These are phyloP conservation scores for Cylindricascospora bacillispora DNA, from an alignment of 1,139 yeast species.

Conservation along the genomic window DNA sequence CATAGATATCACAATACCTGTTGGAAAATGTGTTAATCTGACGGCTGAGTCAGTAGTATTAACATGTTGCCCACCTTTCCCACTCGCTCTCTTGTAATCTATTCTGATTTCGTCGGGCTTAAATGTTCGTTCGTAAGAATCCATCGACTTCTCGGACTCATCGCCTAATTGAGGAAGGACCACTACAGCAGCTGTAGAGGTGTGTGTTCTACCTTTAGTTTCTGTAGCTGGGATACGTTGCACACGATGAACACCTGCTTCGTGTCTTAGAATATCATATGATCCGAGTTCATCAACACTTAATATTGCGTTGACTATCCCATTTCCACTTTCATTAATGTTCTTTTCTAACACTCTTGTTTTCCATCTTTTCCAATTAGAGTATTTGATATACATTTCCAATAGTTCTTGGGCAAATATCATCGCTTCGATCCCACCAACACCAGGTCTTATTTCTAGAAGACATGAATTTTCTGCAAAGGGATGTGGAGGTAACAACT, in stretches of 20 bases:
- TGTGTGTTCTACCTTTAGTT: constrained; percentile 85
- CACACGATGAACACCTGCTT: constrained; percentile 93
- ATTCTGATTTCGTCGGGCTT: constrained; percentile 80
- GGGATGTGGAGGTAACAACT: constrained; percentile 63
- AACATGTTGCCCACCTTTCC: constrained; percentile 98
- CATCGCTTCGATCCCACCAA: constrained; percentile 92
- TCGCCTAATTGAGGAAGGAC: constrained; percentile 78
- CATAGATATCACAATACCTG: constrained; percentile 79
- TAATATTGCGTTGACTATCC: constrained; percentile 66
- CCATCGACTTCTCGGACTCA: constrained; percentile 30
- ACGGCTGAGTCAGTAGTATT: constrained; percentile 98
- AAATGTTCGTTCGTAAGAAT: constrained; percentile 62
- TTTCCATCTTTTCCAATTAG: constrained; percentile 56
- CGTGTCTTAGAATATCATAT: constrained; percentile 60
- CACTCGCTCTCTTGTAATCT: constrained; percentile 94
- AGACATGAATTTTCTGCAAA: constrained; percentile 70
- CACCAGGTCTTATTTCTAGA: constrained; percentile 84
- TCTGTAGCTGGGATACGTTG: constrained; percentile 92
- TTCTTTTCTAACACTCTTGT: constrained; percentile 45
- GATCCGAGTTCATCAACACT: constrained; percentile 67
- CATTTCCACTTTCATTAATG: constrained; percentile 44
- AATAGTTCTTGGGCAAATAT: constrained; percentile 71
- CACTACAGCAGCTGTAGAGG: constrained; percentile 92
- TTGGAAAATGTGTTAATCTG: constrained; percentile 79
- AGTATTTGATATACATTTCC: constrained; percentile 69